Evolutionary conservation across 2,329 filamentous ascomycete species (phyloP).

Genomic region (Ascochyta pisi): DNA sequence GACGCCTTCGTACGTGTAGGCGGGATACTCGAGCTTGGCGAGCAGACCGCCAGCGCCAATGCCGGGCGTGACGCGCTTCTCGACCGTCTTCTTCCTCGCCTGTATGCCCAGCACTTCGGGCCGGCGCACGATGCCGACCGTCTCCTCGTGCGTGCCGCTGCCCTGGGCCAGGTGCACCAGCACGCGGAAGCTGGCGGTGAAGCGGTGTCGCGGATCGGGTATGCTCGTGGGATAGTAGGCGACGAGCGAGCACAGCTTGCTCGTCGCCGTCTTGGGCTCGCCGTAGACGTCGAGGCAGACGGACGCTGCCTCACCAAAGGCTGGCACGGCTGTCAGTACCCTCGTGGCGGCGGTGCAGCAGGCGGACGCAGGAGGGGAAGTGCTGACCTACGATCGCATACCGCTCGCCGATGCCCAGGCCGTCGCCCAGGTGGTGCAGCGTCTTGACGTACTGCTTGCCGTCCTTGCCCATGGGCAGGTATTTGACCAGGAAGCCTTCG

Average conservation of each 20-base stretch:
- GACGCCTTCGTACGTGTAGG: constrained; percentile 63
- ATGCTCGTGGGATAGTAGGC: constrained; percentile 69
- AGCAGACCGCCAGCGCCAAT: constrained; percentile 58
- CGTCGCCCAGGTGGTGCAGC: constrained; percentile 60
- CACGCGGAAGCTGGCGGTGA: constrained; percentile 55
- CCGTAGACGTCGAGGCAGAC: constrained; percentile 65
- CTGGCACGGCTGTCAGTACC: constrained; percentile 46
- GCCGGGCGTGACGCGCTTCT: constrained; percentile 58
- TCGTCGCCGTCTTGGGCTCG: constrained; percentile 58
- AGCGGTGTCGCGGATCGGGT: constrained; percentile 58
- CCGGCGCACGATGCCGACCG: constrained; percentile 57
- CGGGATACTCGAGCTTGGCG: constrained; percentile 52
- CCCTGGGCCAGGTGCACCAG: constrained; percentile 64
- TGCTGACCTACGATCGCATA: constrained; percentile 67
- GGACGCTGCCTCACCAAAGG: constrained; percentile 68
- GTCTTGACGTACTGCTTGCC: constrained; percentile 56
- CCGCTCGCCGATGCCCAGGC: constrained; percentile 64
- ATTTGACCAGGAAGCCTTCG: constrained; percentile 67
- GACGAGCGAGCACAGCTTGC: constrained; percentile 64
- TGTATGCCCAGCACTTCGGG: constrained; percentile 62
- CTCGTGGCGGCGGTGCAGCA: not conserved
- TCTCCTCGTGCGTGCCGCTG: constrained; percentile 43
- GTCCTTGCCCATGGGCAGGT: constrained; percentile 61
- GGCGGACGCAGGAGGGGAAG: constrained; percentile 25
- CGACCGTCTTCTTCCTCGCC: constrained; percentile 57